Percentiles rank a stretch among this genome's conserved stretches.
Evolutionary conservation across 164 flowering plant species (phyloP).

Genomic region (Vitis rotundifolia): DNA sequence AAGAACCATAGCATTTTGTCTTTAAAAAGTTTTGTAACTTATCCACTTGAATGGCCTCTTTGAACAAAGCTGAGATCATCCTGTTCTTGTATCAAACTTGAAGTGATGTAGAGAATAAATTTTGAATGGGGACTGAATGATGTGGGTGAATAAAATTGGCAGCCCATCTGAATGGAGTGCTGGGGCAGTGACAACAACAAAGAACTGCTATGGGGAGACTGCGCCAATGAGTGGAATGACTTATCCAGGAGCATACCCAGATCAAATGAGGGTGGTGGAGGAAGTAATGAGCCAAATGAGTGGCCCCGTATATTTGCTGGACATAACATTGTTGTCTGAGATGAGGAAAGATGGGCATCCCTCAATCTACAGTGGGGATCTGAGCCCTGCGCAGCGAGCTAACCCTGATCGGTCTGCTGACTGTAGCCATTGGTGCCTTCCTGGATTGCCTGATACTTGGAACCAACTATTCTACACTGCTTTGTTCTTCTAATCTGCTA

Average conservation of each 20-base stretch:
- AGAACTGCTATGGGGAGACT: slow-evolving; percentile 83
- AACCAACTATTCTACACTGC: slow-evolving; percentile 77
- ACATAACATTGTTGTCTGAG: slow-evolving; percentile 75
- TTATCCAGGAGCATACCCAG: slow-evolving; percentile 55
- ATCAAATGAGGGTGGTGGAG: slow-evolving; percentile 68
- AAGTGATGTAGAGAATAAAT: no score
- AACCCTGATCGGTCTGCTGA: slow-evolving; percentile 73
- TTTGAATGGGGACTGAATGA: not conserved
- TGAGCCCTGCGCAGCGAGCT: slow-evolving; percentile 63
- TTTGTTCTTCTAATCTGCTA: slow-evolving; percentile 40
- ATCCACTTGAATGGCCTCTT: no score
- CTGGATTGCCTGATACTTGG: slow-evolving; percentile 97
- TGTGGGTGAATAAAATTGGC: slow-evolving; percentile 15
- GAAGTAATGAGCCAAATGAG: slow-evolving; percentile 53
- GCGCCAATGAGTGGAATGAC: slow-evolving; percentile 47
- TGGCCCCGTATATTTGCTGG: slow-evolving; percentile 57
- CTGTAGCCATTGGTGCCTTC: slow-evolving; percentile 99
- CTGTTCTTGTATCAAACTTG: no score
- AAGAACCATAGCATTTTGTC: no score
- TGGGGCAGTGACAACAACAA: slow-evolving; percentile 33
- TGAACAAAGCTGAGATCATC: no score
- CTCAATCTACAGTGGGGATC: slow-evolving; percentile 75
- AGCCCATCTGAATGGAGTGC: slow-evolving; percentile 76
- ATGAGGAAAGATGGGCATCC: slow-evolving; percentile 93
- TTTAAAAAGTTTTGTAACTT: no score